Conservation (phyloP, 768 basidiomycete species). For the Rhizopogon rudus region DNA sequence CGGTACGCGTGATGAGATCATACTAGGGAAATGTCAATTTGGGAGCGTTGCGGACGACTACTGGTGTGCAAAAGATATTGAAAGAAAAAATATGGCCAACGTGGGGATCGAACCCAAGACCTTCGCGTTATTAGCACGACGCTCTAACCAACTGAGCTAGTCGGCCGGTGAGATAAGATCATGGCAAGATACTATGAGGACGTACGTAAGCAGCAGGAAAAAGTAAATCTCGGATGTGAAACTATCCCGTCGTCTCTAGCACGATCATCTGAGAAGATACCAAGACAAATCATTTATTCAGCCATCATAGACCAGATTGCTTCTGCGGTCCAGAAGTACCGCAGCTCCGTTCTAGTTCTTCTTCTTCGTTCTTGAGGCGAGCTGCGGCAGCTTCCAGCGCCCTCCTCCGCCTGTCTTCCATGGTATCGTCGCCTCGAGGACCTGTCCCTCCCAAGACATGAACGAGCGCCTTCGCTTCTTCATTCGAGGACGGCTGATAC, state of each 20-base stretch:
- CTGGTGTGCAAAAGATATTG: too few species aligned
- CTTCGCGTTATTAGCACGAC: conserved; percentile 76
- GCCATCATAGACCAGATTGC: background rate
- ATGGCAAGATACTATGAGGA: too few species aligned
- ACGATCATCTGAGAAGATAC: background rate
- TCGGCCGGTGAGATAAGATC: conserved; percentile 42
- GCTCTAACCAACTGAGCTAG: conserved; percentile 95
- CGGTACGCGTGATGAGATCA: too few species aligned
- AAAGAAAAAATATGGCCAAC: conserved; percentile 40
- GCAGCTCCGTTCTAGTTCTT: conserved; percentile 68
- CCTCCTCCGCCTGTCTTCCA: conserved; percentile 52
- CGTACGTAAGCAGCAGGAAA: too few species aligned
- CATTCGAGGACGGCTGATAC: conserved; percentile 50
- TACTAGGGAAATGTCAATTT: too few species aligned
- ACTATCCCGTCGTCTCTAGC: background rate
- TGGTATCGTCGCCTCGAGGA: conserved; percentile 34
- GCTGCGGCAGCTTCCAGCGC: conserved; percentile 57
- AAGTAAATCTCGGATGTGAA: too few species aligned
- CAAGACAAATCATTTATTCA: background rate
- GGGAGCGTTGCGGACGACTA: too few species aligned
- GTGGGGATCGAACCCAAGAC: conserved; percentile 70
- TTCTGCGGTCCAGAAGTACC: conserved; percentile 39
- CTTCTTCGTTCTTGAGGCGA: conserved; percentile 59
- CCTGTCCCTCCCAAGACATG: conserved; percentile 51
- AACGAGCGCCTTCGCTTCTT: conserved; percentile 50